Percentiles rank a stretch among this genome's conserved stretches.
Evolutionary conservation across 2,329 filamentous ascomycete genomes (phyloP).

Genomic region (Sporothrix protearum): DNA sequence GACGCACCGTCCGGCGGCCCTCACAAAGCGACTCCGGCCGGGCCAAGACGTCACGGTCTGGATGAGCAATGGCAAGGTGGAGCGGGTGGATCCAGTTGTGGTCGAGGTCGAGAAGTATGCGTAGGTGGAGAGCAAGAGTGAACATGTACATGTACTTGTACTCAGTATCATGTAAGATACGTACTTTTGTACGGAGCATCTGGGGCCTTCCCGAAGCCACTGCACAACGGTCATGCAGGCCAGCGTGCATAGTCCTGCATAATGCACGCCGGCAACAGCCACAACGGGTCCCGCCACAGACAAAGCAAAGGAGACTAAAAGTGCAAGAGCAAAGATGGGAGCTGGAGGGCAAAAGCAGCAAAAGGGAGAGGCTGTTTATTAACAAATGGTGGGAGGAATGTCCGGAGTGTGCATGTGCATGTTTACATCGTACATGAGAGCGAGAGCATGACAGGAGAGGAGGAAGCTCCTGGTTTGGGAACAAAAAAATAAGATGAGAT

Average conservation of each 20-base stretch:
- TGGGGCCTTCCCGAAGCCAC: not conserved
- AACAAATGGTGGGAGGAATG: not conserved
- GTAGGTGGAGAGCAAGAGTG: not conserved
- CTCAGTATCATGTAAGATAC: no score
- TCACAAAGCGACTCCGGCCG: slow-evolving; percentile 10
- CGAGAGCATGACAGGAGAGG: no score
- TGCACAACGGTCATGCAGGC: not conserved
- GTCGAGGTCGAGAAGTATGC: not conserved
- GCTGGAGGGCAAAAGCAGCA: not conserved
- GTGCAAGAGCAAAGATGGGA: not conserved
- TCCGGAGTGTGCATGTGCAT: not conserved
- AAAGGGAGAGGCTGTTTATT: not conserved
- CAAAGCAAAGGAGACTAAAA: not conserved
- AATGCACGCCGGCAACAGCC: not conserved
- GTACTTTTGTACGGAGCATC: not conserved
- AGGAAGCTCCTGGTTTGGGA: not conserved
- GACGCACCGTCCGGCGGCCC: slow-evolving; percentile 22
- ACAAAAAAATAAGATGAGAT: not conserved
- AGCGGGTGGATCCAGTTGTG: slow-evolving; percentile 5
- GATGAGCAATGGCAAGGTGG: slow-evolving; percentile 20
- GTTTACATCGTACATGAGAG: no score
- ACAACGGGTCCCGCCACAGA: not conserved
- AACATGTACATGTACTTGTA: no score
- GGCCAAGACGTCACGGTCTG: slow-evolving; percentile 21
- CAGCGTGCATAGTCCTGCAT: not conserved